Conservation (phyloP, 2,329 filamentous ascomycete species). For the Neocatenulostroma microsporum region DNA sequence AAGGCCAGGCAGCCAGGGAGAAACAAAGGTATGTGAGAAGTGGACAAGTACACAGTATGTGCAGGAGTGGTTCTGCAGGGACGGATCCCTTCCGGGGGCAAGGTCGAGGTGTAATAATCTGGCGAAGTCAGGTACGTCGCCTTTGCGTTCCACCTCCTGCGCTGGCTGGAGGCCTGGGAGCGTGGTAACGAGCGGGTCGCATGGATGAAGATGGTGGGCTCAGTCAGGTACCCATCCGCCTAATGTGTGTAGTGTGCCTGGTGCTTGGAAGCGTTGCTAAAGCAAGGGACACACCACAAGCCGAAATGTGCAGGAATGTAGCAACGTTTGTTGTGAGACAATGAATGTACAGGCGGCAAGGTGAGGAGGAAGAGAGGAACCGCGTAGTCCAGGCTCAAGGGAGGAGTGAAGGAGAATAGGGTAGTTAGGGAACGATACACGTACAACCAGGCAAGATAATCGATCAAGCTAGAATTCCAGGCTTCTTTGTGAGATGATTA, state of each 20-base stretch:
- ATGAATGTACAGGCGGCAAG: slow-evolving; percentile 5
- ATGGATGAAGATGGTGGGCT: slow-evolving; percentile 9
- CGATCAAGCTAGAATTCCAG: no score
- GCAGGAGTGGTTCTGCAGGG: slow-evolving; percentile 15
- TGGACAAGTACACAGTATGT: slow-evolving; percentile 17
- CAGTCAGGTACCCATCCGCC: slow-evolving; percentile 8
- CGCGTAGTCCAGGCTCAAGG: not conserved
- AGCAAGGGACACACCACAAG: slow-evolving; percentile 8
- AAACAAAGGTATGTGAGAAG: slow-evolving; percentile 16
- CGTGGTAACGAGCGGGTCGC: slow-evolving; percentile 7
- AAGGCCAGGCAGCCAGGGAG: slow-evolving; percentile 12
- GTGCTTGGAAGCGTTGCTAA: no score
- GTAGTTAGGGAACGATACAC: not conserved
- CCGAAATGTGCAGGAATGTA: slow-evolving; percentile 12
- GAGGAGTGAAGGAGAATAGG: not conserved
- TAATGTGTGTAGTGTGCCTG: slow-evolving; percentile 10
- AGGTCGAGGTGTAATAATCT: slow-evolving; percentile 17
- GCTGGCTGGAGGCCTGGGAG: slow-evolving; percentile 5
- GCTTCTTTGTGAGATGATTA: no score
- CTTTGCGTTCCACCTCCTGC: slow-evolving; percentile 9
- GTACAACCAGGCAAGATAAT: not conserved
- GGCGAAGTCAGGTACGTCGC: slow-evolving; percentile 10
- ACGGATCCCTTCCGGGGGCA: slow-evolving; percentile 14
- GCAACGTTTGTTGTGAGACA: slow-evolving; percentile 3
- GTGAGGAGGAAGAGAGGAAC: not conserved